Conservation (phyloP, 371 early-diverging fungal genomes). For the Circinella minor region DNA sequence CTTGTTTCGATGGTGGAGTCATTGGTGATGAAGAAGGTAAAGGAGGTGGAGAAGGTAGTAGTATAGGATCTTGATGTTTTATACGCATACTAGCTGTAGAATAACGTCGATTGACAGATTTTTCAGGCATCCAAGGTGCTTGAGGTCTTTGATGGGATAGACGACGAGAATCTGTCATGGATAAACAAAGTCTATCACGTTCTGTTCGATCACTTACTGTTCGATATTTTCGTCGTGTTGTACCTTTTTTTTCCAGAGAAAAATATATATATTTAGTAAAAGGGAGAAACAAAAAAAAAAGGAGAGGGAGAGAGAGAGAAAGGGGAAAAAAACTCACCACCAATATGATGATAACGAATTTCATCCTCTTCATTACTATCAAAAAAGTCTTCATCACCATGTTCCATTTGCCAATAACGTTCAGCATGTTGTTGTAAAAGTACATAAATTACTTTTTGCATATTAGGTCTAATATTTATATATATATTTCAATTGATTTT, state of each 20-base stretch:
- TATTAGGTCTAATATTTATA: slow-evolving; percentile 49
- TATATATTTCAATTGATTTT: too few relatives aligned
- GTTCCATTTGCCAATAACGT: slow-evolving; percentile 52
- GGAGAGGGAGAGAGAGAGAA: too few relatives aligned
- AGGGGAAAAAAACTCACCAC: not conserved
- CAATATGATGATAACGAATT: slow-evolving; percentile 13
- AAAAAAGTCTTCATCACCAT: slow-evolving; percentile 37
- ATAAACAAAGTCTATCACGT: slow-evolving; percentile 39
- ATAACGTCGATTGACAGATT: slow-evolving; percentile 19
- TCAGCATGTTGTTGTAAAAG: slow-evolving; percentile 53
- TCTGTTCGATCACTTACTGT: slow-evolving; percentile 37
- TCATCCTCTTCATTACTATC: slow-evolving; percentile 28
- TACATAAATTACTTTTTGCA: slow-evolving; percentile 60
- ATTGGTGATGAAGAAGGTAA: not conserved
- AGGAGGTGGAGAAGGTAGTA: not conserved
- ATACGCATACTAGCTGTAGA: slow-evolving; percentile 21
- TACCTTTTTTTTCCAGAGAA: slow-evolving; percentile 1
- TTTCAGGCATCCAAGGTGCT: slow-evolving; percentile 24
- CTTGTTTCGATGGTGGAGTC: not conserved
- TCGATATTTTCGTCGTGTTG: slow-evolving; percentile 34
- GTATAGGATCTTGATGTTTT: slow-evolving; percentile 1
- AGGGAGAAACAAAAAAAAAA: too few relatives aligned
- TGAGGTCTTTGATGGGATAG: slow-evolving; percentile 16
- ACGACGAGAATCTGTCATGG: slow-evolving; percentile 37
- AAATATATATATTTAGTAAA: too few relatives aligned